Conservation (phyloP, 768 basidiomycete species). For the Russula earlei region DNA sequence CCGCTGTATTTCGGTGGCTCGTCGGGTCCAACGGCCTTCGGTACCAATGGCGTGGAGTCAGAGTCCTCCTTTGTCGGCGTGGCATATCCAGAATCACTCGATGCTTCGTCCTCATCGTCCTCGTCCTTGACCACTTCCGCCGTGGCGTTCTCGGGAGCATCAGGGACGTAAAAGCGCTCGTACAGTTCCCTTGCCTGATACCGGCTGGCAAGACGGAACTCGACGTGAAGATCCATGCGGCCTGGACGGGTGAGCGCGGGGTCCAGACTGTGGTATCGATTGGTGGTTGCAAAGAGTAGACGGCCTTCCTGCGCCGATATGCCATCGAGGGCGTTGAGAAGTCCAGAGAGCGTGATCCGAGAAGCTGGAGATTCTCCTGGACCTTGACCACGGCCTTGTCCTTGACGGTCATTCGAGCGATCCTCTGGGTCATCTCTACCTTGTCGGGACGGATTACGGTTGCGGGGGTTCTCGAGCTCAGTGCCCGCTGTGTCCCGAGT, state of each 20-base stretch:
- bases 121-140: conserved; percentile 23
- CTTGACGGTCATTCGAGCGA: too few relatives aligned
- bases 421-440: too few relatives aligned
- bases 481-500: too few relatives aligned
- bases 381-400: too few relatives aligned
- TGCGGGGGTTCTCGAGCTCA: too few relatives aligned
- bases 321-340: conserved; percentile 78
- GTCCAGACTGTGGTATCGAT: conserved; percentile 88
- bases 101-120: conserved; percentile 21
- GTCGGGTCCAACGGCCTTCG: neutral
- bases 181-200: conserved; percentile 76
- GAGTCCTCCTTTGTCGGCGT: conserved; percentile 13
- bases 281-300: conserved; percentile 84
- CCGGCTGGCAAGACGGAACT: conserved; percentile 83
- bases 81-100: conserved; percentile 18
- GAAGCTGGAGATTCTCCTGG: conserved; percentile 27
- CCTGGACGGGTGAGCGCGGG: conserved; percentile 82
- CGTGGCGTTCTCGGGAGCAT: conserved; percentile 22
- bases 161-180: conserved; percentile 55
- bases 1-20: conserved; percentile 4
- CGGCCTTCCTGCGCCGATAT: conserved; percentile 80
- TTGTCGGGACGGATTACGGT: too few relatives aligned
- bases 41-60: neutral
- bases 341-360: conserved; percentile 73
- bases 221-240: conserved; percentile 91